These are phyloP conservation scores for Boletus patriciae DNA, from an alignment of 768 basidiomycete genomes.

Conservation along the genomic window DNA sequence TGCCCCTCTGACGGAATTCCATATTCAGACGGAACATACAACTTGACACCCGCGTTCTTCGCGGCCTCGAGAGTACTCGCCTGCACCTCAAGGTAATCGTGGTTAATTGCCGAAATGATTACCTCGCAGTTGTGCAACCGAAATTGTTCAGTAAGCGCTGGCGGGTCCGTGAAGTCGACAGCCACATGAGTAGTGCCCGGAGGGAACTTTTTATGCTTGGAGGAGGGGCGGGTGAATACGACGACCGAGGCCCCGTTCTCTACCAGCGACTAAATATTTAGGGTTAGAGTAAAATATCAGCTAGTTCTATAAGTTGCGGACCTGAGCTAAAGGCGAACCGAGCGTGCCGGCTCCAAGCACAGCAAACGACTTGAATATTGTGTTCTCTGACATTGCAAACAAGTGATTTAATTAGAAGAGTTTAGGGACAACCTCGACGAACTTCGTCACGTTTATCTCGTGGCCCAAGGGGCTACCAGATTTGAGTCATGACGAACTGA, in stretches of 20 bases:
- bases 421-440: background rate
- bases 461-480: background rate
- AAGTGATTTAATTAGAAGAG: background rate
- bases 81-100: slow-evolving; percentile 22
- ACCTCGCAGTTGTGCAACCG: slow-evolving; percentile 23
- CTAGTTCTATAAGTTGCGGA: background rate
- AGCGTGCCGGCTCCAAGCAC: slow-evolving; percentile 22
- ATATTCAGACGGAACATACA: slow-evolving; percentile 35
- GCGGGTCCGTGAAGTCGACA: slow-evolving; percentile 12
- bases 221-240: slow-evolving; percentile 15
- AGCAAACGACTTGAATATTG: slow-evolving; percentile 18
- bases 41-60: slow-evolving; percentile 28
- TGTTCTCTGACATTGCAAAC: slow-evolving; percentile 8
- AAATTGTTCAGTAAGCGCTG: slow-evolving; percentile 16
- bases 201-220: slow-evolving; percentile 9
- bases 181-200: slow-evolving; percentile 6
- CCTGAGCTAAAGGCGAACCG: slow-evolving; percentile 13
- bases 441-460: background rate
- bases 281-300: background rate
- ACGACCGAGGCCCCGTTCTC: slow-evolving; percentile 11
- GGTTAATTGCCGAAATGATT: slow-evolving; percentile 28
- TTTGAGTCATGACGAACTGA: slow-evolving; percentile 7
- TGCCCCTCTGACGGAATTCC: slow-evolving; percentile 21
- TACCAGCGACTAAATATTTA: slow-evolving; percentile 10
- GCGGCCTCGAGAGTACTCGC: slow-evolving; percentile 28